These are phyloP conservation scores for Amanita pallidorosea DNA, from an alignment of 768 basidiomycete species.

Conservation along the genomic window DNA sequence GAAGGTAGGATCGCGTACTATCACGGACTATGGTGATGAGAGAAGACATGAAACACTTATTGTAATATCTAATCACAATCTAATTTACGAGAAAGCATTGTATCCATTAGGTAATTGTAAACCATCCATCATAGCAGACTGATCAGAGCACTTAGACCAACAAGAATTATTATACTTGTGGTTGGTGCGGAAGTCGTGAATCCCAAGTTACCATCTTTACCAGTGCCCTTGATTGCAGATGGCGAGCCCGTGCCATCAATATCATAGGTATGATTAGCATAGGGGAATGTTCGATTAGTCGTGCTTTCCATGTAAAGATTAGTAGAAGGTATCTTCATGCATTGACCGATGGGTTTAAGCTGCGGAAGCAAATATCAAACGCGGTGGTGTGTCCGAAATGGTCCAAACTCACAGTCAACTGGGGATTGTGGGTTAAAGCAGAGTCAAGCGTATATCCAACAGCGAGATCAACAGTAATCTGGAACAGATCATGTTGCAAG, in stretches of 20 bases:
- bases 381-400: background rate
- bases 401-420: slow-evolving; percentile 42
- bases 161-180: background rate
- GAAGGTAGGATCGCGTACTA: slow-evolving; percentile 22
- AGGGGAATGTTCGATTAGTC: slow-evolving; percentile 58
- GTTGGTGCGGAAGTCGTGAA: background rate
- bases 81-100: background rate
- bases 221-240: slow-evolving; percentile 20
- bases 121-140: background rate
- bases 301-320: slow-evolving; percentile 84
- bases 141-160: background rate
- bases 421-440: slow-evolving; percentile 55
- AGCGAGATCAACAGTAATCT: slow-evolving; percentile 84
- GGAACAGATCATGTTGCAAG: slow-evolving; percentile 77
- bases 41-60: slow-evolving; percentile 24
- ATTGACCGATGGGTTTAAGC: slow-evolving; percentile 71
- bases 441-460: slow-evolving; percentile 76
- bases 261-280: slow-evolving; percentile 27
- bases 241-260: slow-evolving; percentile 27
- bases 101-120: slow-evolving; percentile 1
- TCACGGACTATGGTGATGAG: slow-evolving; percentile 33
- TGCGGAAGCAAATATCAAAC: slow-evolving; percentile 12
- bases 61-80: background rate
- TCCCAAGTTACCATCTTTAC: slow-evolving; percentile 9
- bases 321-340: slow-evolving; percentile 48